phyloP scores from a whole-genome alignment of 129 eudicot genomes.

The Kitagawia praeruptora region DNA sequence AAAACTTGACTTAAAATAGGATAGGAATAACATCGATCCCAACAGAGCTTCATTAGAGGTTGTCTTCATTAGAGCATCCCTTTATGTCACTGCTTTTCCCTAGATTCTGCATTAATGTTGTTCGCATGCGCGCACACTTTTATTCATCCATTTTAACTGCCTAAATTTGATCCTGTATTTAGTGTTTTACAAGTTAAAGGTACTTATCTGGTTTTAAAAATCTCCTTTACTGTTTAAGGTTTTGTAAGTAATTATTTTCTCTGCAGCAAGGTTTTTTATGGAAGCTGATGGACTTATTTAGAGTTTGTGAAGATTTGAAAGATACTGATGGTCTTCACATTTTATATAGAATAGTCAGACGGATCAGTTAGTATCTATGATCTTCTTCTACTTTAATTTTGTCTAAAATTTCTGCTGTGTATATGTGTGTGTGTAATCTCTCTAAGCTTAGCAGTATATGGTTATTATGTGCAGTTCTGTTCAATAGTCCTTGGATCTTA shows the following conservation, averaged over 20 bases:
- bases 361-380: conserved; percentile 56
- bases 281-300: conserved; percentile 82
- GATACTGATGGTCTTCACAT: conserved; percentile 70
- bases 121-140: no score
- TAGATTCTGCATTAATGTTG: background rate
- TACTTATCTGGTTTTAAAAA: background rate
- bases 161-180: background rate
- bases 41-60: no score
- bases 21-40: no score
- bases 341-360: conserved; percentile 68
- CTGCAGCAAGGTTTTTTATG: conserved; percentile 73
- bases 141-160: background rate
- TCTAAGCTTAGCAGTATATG: conserved; percentile 1
- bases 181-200: background rate
- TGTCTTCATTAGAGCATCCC: no score
- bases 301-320: conserved; percentile 77
- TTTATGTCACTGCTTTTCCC: background rate
- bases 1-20: no score
- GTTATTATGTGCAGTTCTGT: conserved; percentile 52
- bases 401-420: background rate
- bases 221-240: background rate
- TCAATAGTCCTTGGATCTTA: conserved; percentile 68
- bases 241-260: background rate
- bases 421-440: background rate
- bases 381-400: conserved; percentile 5